phyloP scores from a whole-genome alignment of 371 early-diverging fungal species.

The Syncephalastrum monosporum region DNA sequence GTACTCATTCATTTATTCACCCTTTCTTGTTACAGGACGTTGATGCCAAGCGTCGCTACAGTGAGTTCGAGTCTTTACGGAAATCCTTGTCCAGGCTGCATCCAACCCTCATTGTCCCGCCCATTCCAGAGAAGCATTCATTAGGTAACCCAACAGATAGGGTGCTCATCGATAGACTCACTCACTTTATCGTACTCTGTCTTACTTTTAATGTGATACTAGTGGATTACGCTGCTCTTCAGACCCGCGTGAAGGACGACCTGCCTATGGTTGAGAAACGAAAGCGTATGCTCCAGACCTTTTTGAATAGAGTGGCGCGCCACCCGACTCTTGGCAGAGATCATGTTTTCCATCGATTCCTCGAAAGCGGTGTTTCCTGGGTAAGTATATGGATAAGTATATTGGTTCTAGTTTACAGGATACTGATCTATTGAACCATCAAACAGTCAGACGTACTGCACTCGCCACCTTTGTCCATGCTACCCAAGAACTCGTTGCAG shows the following conservation, averaged over 20 bases:
- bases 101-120: conserved; percentile 89
- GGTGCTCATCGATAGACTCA: no score
- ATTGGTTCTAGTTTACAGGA: not conserved
- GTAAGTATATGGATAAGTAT: conserved; percentile 29
- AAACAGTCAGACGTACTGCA: conserved; percentile 71
- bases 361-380: conserved; percentile 67
- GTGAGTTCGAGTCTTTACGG: conserved; percentile 93
- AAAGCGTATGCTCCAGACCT: conserved; percentile 92
- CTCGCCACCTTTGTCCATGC: conserved; percentile 43
- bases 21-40: conserved; percentile 26
- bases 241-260: conserved; percentile 88
- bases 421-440: not conserved
- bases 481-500: conserved; percentile 64
- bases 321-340: conserved; percentile 86
- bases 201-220: not conserved
- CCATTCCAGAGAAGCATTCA: conserved; percentile 96
- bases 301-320: conserved; percentile 84
- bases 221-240: conserved; percentile 86
- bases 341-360: conserved; percentile 88
- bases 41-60: conserved; percentile 63
- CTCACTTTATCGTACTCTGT: no score
- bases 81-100: conserved; percentile 74
- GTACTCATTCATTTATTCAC: not conserved
- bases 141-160: conserved; percentile 51
- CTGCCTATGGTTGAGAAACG: conserved; percentile 83